phyloP scores from a whole-genome alignment of 257 asterid genomes.

The Fraxinus cuspidata region DNA sequence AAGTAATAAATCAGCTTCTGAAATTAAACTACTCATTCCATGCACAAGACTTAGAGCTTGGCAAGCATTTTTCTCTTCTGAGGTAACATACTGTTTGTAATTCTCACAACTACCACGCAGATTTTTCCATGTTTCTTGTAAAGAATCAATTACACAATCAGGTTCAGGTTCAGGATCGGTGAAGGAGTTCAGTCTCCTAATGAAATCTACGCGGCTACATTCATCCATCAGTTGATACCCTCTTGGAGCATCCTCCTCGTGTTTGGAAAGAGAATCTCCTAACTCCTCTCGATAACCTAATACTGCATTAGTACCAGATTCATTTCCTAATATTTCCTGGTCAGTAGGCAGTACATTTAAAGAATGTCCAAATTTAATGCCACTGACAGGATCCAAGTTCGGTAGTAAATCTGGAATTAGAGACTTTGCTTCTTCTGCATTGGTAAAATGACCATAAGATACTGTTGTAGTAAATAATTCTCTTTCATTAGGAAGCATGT shows the following conservation, averaged over 20 bases:
- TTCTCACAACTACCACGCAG: slow-evolving; percentile 49
- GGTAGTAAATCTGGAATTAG: slow-evolving; percentile 36
- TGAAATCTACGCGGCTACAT: slow-evolving; percentile 74
- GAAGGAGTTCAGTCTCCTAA: slow-evolving; percentile 34
- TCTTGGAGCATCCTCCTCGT: slow-evolving; percentile 46
- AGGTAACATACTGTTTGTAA: slow-evolving; percentile 49
- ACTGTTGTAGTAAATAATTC: slow-evolving; percentile 54
- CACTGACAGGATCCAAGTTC: slow-evolving; percentile 27
- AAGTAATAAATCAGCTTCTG: slow-evolving; percentile 74
- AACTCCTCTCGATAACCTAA: slow-evolving; percentile 51
- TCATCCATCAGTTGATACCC: slow-evolving; percentile 68
- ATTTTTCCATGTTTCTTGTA: slow-evolving; percentile 72
- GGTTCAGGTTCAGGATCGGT: slow-evolving; percentile 33
- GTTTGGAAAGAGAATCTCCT: slow-evolving; percentile 56
- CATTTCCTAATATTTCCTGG: slow-evolving; percentile 37
- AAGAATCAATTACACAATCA: slow-evolving; percentile 38
- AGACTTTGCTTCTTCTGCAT: slow-evolving; percentile 35
- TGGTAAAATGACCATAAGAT: slow-evolving; percentile 47
- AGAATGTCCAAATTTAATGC: slow-evolving; percentile 23
- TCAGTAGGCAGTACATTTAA: slow-evolving; percentile 25
- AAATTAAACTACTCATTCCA: slow-evolving; percentile 64
- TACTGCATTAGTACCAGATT: slow-evolving; percentile 34
- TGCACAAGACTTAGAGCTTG: slow-evolving; percentile 43
- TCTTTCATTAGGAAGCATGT: slow-evolving; percentile 31
- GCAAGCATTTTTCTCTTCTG: slow-evolving; percentile 63